Base-by-base conservation (phyloP, 768 basidiomycete species). In the Dictyophora rubrovolvata region DNA sequence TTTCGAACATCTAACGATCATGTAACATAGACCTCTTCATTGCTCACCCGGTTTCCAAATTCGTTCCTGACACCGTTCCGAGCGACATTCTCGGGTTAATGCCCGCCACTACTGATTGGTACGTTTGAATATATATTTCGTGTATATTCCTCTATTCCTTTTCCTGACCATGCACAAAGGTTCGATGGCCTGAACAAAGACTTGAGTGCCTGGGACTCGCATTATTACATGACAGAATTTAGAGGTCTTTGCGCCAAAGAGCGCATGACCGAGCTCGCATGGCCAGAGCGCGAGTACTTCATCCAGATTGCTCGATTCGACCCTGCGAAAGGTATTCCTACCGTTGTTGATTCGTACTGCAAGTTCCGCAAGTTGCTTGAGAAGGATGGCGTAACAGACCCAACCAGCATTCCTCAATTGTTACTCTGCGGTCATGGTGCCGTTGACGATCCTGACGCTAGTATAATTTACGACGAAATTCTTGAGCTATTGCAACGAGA, bases 131-230 rank as follows among this genome's bases (percentile, higher is more conserved):
- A n/a, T n/a, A n/a, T n/a, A n/a, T n/a, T n/a, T 63, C 69, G 10
- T 68, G 70, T 5, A 72, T 70, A 61, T 69, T 69, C 66, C 66
- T 65, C 63, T 67, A 3, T 55, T 61, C 5, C 63, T 55, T 2
- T 65, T 65, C 33, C 33, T 16, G n/a, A 52, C 46, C 59, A 51
- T 33, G 36, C 18, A 9, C 53, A 22, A 53, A 87, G 87, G 80
- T 83, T 97, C 59, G 94, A 97, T 71, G 94, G 94, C 37, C 77
- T 97, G 64, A 96, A 93, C 83, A 97, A 95, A 77, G 83, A 89
- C 5, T 79, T 93, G 61, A 74, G 74, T 66, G 71, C 77, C 42
- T 90, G 88, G 88, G 88, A 91, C 68, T 77, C 84, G n/a, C 82
- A 89, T 66, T 92, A 70, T 74, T 92, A 92, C 75, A 90, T 92